Evolutionary conservation across 345 rosid genomes (phyloP).

Genomic region (Hypericum perforatum): DNA sequence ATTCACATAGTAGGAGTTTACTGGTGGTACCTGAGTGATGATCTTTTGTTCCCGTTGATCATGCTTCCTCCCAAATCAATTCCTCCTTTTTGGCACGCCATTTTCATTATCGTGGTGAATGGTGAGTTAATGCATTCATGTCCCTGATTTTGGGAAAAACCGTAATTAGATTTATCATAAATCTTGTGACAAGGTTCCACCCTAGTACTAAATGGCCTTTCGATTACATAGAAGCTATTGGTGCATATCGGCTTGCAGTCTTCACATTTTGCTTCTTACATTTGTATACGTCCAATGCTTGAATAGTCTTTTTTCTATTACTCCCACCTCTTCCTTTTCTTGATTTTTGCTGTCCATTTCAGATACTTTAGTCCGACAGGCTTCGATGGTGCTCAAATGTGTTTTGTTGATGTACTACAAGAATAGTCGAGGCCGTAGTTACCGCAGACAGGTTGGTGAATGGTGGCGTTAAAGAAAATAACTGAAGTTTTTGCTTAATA

Average conservation of each 20-base stretch:
- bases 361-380: constrained; percentile 92
- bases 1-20: constrained; percentile 76
- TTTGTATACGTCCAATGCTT: constrained; percentile 6
- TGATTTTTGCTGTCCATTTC: constrained; percentile 13
- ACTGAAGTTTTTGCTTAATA: not conserved
- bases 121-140: constrained; percentile 43
- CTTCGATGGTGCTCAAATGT: constrained; percentile 85
- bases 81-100: constrained; percentile 98
- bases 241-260: not conserved
- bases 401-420: constrained; percentile 77
- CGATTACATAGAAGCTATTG: not conserved
- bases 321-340: not conserved
- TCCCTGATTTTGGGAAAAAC: constrained; percentile 2
- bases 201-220: too few relatives aligned
- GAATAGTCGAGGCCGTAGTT: constrained; percentile 89
- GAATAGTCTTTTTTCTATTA: constrained; percentile 5
- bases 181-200: too few relatives aligned
- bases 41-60: constrained; percentile 74
- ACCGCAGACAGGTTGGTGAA: constrained; percentile 77
- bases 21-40: constrained; percentile 95
- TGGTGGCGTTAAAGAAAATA: not conserved
- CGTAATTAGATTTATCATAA: too few relatives aligned
- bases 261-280: not conserved
- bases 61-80: constrained; percentile 97
- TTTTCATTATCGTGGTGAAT: constrained; percentile 84